Evolutionary conservation across 257 asterid genomes (phyloP).

Genomic region (Leptodermis oblonga): DNA sequence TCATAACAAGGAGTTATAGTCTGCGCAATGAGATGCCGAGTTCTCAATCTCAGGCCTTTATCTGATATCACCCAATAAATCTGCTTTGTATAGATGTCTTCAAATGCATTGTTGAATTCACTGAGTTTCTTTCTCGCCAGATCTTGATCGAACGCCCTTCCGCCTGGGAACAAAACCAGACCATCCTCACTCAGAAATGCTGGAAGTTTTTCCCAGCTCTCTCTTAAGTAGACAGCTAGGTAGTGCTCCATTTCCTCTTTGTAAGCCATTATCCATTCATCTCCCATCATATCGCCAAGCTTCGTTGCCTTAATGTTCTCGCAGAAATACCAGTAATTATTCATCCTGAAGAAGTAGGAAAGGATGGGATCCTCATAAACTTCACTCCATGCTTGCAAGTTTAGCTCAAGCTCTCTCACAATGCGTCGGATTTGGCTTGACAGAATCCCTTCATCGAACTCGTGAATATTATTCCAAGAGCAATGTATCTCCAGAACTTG

Average conservation of each 20-base stretch:
- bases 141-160: constrained; percentile 60
- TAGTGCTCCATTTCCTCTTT: constrained; percentile 50
- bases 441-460: constrained; percentile 34
- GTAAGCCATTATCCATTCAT: constrained; percentile 47
- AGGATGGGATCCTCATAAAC: constrained; percentile 41
- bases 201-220: constrained; percentile 69
- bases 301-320: constrained; percentile 47
- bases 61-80: constrained; percentile 55
- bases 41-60: constrained; percentile 47
- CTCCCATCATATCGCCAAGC: constrained; percentile 72
- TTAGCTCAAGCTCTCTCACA: constrained; percentile 48
- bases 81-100: constrained; percentile 52
- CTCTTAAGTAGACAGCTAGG: constrained; percentile 45
- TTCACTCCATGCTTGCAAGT: constrained; percentile 63
- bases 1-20: constrained; percentile 52
- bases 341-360: constrained; percentile 65
- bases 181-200: constrained; percentile 51
- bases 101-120: constrained; percentile 55
- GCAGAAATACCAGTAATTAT: constrained; percentile 52
- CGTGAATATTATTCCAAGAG: constrained; percentile 48
- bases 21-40: constrained; percentile 39
- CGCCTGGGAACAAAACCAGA: constrained; percentile 65
- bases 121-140: constrained; percentile 50
- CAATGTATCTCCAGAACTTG: constrained; percentile 65
- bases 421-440: constrained; percentile 45